Conservation (phyloP, 2,329 filamentous ascomycete species). For the Trichoderma lentiforme region DNA sequence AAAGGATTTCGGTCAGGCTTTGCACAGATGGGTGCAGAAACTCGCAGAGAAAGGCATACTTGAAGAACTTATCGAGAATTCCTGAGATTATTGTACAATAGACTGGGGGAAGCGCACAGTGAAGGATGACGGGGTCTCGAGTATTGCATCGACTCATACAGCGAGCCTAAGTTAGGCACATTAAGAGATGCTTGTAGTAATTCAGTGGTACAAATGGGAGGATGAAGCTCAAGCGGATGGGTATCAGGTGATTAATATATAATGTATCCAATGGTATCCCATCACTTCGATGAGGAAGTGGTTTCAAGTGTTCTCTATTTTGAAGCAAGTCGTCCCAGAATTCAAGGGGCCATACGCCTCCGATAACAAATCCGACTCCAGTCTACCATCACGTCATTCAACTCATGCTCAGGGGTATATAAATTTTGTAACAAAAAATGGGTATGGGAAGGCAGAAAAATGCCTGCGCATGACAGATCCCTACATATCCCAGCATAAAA, state of each 20-base stretch:
- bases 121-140: neutral
- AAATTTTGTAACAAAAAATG: neutral
- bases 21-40: constrained; percentile 66
- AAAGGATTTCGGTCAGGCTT: constrained; percentile 66
- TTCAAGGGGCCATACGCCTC: neutral
- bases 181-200: neutral
- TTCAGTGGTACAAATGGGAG: neutral
- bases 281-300: neutral
- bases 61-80: constrained; percentile 36
- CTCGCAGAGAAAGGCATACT: constrained; percentile 66
- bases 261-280: neutral
- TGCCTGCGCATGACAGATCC: neutral
- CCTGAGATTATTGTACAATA: neutral
- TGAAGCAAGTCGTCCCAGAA: neutral
- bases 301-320: neutral
- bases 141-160: neutral
- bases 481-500: neutral
- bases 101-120: neutral
- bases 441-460: neutral
- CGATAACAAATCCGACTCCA: neutral
- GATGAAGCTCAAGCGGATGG: neutral
- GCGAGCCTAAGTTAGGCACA: neutral
- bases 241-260: neutral
- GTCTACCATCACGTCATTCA: neutral
- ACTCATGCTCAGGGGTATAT: neutral